Evolutionary conservation across 148 eudicot genomes (phyloP), one percentile per base, ranked within the genome.

Genomic region (Spergularia bocconei): DNA sequence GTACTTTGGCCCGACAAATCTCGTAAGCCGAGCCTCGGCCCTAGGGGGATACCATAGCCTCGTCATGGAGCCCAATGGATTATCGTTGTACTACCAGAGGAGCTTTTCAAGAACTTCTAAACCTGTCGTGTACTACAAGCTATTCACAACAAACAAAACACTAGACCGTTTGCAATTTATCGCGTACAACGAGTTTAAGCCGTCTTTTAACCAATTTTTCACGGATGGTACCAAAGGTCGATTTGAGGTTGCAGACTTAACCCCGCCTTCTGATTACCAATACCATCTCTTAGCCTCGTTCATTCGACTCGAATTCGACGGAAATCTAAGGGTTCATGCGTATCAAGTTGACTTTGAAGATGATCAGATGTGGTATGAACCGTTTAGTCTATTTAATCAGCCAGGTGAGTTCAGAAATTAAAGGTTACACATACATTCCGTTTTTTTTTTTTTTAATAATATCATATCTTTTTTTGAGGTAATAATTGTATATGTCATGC

Each of bases 251-350:
- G 64, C 63, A 12, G 76, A 74, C 63, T 48, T 48, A 59, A 59
- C 69, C 44, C 81, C 75, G 51, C 70, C 69, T 59, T 20, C 55
- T 47, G 77, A 79, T 69, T 67, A 67, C 48, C 67, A 82, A 85
- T 20, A 73, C 64, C 59, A 89, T 81, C 2, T 70, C 77, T 39
- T 84, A 50, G 13, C 91, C 19, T 76, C 79, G 5, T 81, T 89
- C 8, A 72, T 69, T 25, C 39, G 91, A 13, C 77, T 89, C 6
- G 87, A 81, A 5, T 53, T 83, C 0, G 83, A 90, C 7, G 91
- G 91, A 1, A 85, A 83, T 47, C 2, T 87, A 3, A 83, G 70
- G 53, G 72, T 84, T 9, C 80, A 78, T 67, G 83, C 89, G 13
- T 79, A 67, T 56, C 76, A 72, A n/a, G 68, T 52, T 29, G 68